Base-by-base conservation (phyloP, 345 rosid genomes). In the Turritis glabra region DNA sequence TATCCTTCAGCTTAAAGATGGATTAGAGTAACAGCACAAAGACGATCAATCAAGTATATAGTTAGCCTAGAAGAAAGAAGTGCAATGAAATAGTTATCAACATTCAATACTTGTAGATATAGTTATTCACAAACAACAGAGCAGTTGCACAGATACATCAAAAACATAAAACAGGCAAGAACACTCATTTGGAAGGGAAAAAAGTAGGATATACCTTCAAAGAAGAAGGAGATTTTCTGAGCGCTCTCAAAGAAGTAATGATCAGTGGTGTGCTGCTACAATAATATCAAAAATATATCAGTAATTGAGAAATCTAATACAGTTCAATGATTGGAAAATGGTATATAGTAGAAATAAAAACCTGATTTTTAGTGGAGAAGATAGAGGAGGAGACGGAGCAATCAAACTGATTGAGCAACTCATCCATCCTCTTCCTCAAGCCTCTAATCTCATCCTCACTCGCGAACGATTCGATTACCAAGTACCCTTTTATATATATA, bases 351-450 rank as follows among this genome's bases (percentile, higher is more conserved):
- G 18, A 26, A 51, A 8, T 0, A 12, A 7, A 5, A 71, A 94
- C 97, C 90, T 89, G 99, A 64, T 90, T 89, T 70, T 62, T 92
- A 66, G 99, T 89, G 64, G 99, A 95, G 90, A 92, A 96, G 57
- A 96, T 77, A 3, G 93, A 95, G 46, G 93, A 95, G 46, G 90
- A 82, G 61, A 81, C 78, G 64, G 90, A 77, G 61, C 66, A 80
- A 66, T 90, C 97, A 64, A 89, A 95, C 2, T 82, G 85, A 37
- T 69, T 64, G 11, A 96, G 88, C 80, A 96, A 80, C 33, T 74
- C 78, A 10, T 72, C 71, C 96, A 92, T 90, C 77, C 92, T 85
- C 77, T 84, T 88, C 86, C 84, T 81, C 88, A 95, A 79, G 43
- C 62, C 69, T 9, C 65, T 73, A 43, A 92, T 85, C 67, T 92